These are phyloP conservation scores for Phylloboletellus chloephorus DNA, from an alignment of 1,284 basidiomycete species.

Conservation along the genomic window DNA sequence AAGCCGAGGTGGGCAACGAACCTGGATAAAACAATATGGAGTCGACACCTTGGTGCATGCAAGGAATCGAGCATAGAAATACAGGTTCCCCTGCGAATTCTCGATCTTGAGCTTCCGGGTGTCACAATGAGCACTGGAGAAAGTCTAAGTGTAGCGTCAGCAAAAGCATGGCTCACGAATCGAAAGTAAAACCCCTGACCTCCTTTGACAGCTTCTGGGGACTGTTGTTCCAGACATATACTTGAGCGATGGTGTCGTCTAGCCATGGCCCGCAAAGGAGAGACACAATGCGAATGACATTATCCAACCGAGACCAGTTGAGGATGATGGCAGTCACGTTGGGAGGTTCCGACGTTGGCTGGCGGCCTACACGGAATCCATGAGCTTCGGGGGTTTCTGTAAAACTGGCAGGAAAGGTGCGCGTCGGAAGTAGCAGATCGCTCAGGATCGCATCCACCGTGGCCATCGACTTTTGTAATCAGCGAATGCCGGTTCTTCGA, in stretches of 20 bases:
- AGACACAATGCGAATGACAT: constrained; percentile 51
- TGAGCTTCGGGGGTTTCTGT: constrained; percentile 1
- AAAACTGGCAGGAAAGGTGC: constrained; percentile 20
- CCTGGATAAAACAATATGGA: constrained; percentile 60
- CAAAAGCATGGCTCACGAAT: neutral
- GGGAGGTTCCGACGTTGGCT: constrained; percentile 13
- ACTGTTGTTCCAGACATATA: constrained; percentile 64
- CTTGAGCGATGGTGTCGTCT: constrained; percentile 43
- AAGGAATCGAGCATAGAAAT: constrained; percentile 61
- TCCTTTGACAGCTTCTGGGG: constrained; percentile 39
- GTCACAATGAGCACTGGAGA: constrained; percentile 43
- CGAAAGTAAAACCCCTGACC: constrained; percentile 30
- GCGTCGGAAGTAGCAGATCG: constrained; percentile 15
- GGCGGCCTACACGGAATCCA: constrained; percentile 15
- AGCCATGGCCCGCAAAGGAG: constrained; percentile 46
- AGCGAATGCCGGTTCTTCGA: no score
- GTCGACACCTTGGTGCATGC: constrained; percentile 52
- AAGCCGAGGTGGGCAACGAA: constrained; percentile 19
- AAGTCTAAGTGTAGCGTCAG: constrained; percentile 36
- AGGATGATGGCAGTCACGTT: constrained; percentile 53
- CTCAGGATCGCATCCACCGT: constrained; percentile 14
- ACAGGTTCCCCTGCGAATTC: constrained; percentile 55
- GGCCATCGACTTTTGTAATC: no score
- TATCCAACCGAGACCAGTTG: constrained; percentile 61
- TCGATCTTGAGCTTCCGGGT: constrained; percentile 43